Evolutionary conservation across 106 monocot species (phyloP).

Genomic region (Gastrodia elata): DNA sequence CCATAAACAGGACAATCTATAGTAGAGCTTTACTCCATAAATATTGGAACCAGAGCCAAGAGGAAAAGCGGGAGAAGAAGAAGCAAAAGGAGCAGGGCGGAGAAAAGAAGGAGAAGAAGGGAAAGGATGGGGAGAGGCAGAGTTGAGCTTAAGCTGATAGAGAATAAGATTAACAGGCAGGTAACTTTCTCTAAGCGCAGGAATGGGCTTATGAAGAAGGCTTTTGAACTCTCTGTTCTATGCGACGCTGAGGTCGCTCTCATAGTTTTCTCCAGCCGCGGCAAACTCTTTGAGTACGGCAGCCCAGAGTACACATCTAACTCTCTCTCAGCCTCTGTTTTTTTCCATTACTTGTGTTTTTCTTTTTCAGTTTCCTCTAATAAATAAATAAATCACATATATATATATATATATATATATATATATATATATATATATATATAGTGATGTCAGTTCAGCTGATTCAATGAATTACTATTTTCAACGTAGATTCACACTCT

Average conservation of each 20-base stretch:
- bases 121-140: slow-evolving; percentile 9
- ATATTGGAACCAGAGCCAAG: neutral
- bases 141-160: slow-evolving; percentile 3
- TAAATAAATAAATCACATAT: too few species aligned
- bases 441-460: neutral
- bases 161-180: slow-evolving; percentile 10
- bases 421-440: neutral
- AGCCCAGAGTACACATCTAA: slow-evolving; percentile 7
- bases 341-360: neutral
- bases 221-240: neutral
- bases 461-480: neutral
- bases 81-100: neutral
- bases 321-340: neutral
- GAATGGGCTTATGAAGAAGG: slow-evolving; percentile 4
- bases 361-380: neutral
- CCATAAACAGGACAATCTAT: neutral
- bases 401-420: too few species aligned
- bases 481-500: neutral
- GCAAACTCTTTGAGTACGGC: slow-evolving; percentile 11
- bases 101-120: too few species aligned
- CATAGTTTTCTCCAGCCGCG: slow-evolving; percentile 2
- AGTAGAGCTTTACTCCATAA: too few species aligned
- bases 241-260: neutral
- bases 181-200: slow-evolving; percentile 9
- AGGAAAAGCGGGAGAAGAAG: neutral